Conservation (phyloP, 164 flowering plant species). For the Protea cynaroides region DNA sequence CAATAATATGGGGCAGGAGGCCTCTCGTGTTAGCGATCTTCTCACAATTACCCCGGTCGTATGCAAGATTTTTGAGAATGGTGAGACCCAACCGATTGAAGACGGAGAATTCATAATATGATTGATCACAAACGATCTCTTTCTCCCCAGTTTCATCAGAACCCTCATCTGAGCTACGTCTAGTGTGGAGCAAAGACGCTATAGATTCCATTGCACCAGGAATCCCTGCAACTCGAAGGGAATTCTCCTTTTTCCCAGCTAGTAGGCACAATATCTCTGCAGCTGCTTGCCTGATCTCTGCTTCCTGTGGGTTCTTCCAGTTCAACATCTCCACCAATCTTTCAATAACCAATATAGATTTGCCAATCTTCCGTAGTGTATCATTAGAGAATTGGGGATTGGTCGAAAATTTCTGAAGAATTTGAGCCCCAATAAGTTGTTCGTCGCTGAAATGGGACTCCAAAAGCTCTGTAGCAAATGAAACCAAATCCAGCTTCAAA, state of each 20-base stretch:
- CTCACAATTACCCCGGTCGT: slow-evolving; percentile 84
- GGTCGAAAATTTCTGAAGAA: slow-evolving; percentile 42
- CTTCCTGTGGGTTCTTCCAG: slow-evolving; percentile 79
- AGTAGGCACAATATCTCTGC: slow-evolving; percentile 70
- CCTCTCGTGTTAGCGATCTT: slow-evolving; percentile 90
- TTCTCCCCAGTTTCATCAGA: slow-evolving; percentile 60
- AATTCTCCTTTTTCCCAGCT: slow-evolving; percentile 77
- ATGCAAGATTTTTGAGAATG: slow-evolving; percentile 77
- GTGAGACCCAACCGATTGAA: slow-evolving; percentile 78
- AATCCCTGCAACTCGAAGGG: slow-evolving; percentile 80
- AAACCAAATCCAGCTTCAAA: slow-evolving; percentile 82
- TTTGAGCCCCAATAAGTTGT: slow-evolving; percentile 76
- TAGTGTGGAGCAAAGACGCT: slow-evolving; percentile 63
- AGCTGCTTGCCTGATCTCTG: slow-evolving; percentile 74
- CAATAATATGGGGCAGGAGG: slow-evolving; percentile 72
- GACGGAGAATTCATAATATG: slow-evolving; percentile 50
- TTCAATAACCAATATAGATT: slow-evolving; percentile 56
- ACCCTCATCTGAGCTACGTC: slow-evolving; percentile 27
- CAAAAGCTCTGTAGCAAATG: slow-evolving; percentile 73
- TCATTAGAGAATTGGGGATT: slow-evolving; percentile 52
- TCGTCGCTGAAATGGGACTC: slow-evolving; percentile 68
- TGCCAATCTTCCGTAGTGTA: slow-evolving; percentile 78
- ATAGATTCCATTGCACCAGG: slow-evolving; percentile 95
- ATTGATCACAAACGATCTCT: slow-evolving; percentile 32
- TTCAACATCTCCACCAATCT: slow-evolving; percentile 87